phyloP scores from a whole-genome alignment of 306 rosid genomes.

The Quercus glauca region DNA sequence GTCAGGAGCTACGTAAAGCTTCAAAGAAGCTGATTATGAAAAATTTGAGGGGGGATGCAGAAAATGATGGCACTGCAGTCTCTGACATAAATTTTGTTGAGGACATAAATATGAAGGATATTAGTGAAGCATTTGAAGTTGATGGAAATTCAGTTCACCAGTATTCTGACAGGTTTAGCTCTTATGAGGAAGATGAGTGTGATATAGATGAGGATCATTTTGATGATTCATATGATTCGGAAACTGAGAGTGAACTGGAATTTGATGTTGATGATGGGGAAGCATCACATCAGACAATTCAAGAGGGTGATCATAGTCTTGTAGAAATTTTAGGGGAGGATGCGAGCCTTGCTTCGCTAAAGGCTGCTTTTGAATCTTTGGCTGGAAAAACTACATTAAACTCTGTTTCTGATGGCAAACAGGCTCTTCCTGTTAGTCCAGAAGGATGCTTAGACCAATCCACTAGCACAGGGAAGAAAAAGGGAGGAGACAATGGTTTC shows the following conservation, averaged over 20 bases:
- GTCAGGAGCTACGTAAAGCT: constrained; percentile 69
- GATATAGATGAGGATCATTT: constrained; percentile 36
- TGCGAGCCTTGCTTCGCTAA: constrained; percentile 54
- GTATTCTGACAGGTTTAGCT: constrained; percentile 59
- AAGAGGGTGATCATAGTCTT: constrained; percentile 37
- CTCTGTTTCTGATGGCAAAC: constrained; percentile 29
- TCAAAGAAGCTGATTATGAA: constrained; percentile 54
- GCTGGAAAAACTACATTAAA: constrained; percentile 36
- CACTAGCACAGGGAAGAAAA: constrained; percentile 24
- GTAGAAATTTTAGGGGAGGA: constrained; percentile 45
- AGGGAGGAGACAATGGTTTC: constrained; percentile 19
- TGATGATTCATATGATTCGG: constrained; percentile 61
- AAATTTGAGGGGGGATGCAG: constrained; percentile 33
- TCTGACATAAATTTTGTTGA: constrained; percentile 39
- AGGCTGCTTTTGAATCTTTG: constrained; percentile 76
- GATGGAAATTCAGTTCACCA: constrained; percentile 37
- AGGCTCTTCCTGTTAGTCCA: constrained; percentile 19
- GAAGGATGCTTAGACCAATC: constrained; percentile 39
- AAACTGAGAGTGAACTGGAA: constrained; percentile 71
- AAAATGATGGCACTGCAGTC: constrained; percentile 23
- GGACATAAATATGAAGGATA: constrained; percentile 55
- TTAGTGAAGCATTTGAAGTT: constrained; percentile 74
- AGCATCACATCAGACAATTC: constrained; percentile 19
- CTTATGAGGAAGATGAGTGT: constrained; percentile 54
- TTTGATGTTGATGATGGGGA: constrained; percentile 32